These are phyloP conservation scores for Penicillium sp. DNA, from an alignment of 2,329 filamentous ascomycete genomes.

Conservation along the genomic window DNA sequence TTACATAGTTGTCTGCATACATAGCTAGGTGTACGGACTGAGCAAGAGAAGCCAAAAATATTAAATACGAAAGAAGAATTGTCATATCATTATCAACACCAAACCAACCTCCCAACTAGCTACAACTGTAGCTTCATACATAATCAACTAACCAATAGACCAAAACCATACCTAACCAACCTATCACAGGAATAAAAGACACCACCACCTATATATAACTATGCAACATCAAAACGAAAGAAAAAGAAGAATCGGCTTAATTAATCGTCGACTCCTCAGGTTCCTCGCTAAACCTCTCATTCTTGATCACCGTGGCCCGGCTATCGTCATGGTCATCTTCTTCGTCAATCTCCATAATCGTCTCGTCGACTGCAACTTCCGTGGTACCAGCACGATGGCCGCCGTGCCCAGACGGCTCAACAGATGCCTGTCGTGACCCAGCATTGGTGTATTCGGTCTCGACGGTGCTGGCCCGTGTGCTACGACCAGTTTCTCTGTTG, in stretches of 20 bases:
- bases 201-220: neutral
- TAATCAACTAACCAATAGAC: neutral
- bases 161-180: neutral
- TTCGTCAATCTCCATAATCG: slow-evolving; percentile 14
- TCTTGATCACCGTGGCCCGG: slow-evolving; percentile 13
- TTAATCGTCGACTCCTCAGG: neutral
- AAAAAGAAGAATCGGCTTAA: neutral
- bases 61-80: neutral
- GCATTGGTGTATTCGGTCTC: slow-evolving; percentile 6
- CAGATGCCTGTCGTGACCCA: slow-evolving; percentile 11
- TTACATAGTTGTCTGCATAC: too few species aligned
- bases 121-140: neutral
- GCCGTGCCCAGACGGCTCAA: neutral
- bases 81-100: neutral
- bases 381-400: slow-evolving; percentile 2
- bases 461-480: slow-evolving; percentile 20
- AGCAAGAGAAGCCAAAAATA: too few species aligned
- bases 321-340: slow-evolving; percentile 15
- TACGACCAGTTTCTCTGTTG: slow-evolving; percentile 24
- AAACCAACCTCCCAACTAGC: neutral
- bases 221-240: neutral
- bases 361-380: slow-evolving; percentile 13
- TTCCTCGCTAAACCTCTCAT: slow-evolving; percentile 14
- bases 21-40: too few species aligned
- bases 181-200: neutral